These are phyloP conservation scores for Asterochloris sp. DNA, from an alignment of 139 green algal genomes.

Conservation along the genomic window DNA sequence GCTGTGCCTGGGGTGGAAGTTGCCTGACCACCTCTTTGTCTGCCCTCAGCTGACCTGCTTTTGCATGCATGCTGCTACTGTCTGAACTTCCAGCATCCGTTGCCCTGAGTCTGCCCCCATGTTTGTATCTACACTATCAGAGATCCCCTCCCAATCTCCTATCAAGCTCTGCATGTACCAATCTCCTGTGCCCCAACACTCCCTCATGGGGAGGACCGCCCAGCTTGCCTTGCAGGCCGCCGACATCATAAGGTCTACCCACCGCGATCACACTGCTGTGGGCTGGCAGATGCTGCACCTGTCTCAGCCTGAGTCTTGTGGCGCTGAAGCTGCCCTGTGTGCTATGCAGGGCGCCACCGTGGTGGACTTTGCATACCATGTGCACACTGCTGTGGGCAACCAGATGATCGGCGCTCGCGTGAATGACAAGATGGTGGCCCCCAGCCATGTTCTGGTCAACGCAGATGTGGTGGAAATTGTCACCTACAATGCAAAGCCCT, in stretches of 20 bases:
- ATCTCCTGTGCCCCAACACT: no score
- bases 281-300: not conserved
- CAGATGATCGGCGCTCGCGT: conserved; percentile 74
- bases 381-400: conserved; percentile 81
- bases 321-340: no score
- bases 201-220: no score
- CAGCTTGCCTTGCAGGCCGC: no score
- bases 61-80: not conserved
- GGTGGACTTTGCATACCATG: conserved; percentile 90
- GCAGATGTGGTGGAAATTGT: conserved; percentile 83
- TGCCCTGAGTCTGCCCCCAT: not conserved
- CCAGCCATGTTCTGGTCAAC: conserved; percentile 60
- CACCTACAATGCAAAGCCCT: conserved; percentile 42
- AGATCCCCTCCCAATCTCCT: no score
- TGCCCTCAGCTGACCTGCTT: no score
- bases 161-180: no score
- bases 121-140: no score
- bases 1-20: no score
- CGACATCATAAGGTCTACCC: not conserved
- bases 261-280: not conserved
- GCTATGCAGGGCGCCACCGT: conserved; percentile 67
- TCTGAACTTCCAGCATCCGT: not conserved
- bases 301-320: not conserved
- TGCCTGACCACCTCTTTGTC: no score
- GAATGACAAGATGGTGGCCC: conserved; percentile 64